Evolutionary conservation across 2,329 filamentous ascomycete genomes (phyloP).

Genomic region (Triangularia verruculosa): DNA sequence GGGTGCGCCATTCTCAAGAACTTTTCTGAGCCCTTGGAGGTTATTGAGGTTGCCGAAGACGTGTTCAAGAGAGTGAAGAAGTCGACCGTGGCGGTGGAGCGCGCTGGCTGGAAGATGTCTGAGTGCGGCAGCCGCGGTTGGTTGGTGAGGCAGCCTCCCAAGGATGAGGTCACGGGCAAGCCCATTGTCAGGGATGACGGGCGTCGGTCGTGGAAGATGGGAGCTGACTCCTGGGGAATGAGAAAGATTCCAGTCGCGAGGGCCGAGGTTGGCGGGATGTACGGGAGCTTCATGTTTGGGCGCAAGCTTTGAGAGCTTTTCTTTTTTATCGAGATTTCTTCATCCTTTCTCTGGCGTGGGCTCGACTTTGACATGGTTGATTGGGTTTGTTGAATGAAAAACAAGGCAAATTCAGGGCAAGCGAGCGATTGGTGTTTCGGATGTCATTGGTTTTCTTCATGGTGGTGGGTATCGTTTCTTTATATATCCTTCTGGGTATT

Average conservation of each 20-base stretch:
- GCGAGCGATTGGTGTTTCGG: slow-evolving; percentile 5
- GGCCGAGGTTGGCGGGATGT: slow-evolving; percentile 91
- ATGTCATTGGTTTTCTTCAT: not conserved
- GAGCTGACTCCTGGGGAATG: slow-evolving; percentile 81
- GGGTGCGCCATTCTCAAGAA: slow-evolving; percentile 55
- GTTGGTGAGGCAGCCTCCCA: slow-evolving; percentile 50
- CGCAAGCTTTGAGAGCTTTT: slow-evolving; percentile 44
- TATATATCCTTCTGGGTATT: not conserved
- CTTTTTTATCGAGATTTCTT: slow-evolving; percentile 6
- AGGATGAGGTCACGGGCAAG: slow-evolving; percentile 27
- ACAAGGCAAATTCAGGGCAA: slow-evolving; percentile 7
- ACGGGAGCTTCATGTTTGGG: slow-evolving; percentile 70
- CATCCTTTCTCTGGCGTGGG: slow-evolving; percentile 1
- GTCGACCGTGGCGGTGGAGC: slow-evolving; percentile 56
- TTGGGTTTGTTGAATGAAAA: slow-evolving; percentile 3
- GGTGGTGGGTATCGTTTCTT: not conserved
- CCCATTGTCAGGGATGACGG: slow-evolving; percentile 51
- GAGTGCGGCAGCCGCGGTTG: slow-evolving; percentile 65
- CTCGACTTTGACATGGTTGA: slow-evolving; percentile 1
- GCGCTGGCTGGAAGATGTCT: slow-evolving; percentile 66
- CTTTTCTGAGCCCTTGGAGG: slow-evolving; percentile 66
- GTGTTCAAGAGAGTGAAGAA: slow-evolving; percentile 64
- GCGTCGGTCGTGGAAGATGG: slow-evolving; percentile 74
- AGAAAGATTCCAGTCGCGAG: slow-evolving; percentile 86
- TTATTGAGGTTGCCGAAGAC: slow-evolving; percentile 71